Conservation (phyloP, 116 monocot genomes). For the Zostera marina region DNA sequence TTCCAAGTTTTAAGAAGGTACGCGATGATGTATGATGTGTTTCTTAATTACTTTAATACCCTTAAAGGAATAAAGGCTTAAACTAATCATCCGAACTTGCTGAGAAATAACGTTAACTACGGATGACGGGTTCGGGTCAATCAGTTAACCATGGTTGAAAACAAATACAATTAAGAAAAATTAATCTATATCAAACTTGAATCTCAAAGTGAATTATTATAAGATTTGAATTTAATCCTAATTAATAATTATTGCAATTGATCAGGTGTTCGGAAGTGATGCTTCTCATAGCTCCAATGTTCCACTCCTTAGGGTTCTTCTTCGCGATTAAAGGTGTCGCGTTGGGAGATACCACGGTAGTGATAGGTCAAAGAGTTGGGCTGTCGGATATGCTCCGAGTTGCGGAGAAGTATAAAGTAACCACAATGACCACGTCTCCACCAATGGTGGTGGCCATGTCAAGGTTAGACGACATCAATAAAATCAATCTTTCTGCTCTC, state of each 20-base stretch:
- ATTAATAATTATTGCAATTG: too few relatives aligned
- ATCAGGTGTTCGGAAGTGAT: conserved; percentile 7
- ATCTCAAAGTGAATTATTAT: not conserved
- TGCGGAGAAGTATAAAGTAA: conserved; percentile 24
- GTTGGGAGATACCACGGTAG: conserved; percentile 36
- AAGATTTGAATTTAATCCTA: not conserved
- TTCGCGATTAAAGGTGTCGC: conserved; percentile 24
- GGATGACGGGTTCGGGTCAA: too few relatives aligned
- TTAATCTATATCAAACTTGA: too few relatives aligned
- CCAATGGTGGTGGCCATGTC: conserved; percentile 44
- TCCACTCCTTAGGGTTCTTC: conserved; percentile 58
- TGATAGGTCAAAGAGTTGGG: conserved; percentile 17
- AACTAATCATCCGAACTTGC: too few relatives aligned
- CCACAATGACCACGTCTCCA: conserved; percentile 36
- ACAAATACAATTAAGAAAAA: too few relatives aligned
- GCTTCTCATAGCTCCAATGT: conserved; percentile 45
- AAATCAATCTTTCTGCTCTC: conserved; percentile 18
- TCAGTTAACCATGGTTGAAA: too few relatives aligned
- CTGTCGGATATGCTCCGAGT: conserved; percentile 15
- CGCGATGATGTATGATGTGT: not conserved
- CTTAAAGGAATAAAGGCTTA: too few relatives aligned
- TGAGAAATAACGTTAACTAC: too few relatives aligned
- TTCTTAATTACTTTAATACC: not conserved
- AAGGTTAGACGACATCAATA: conserved; percentile 7
- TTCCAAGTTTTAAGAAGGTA: conserved; percentile 1